These are phyloP conservation scores for Aspergillus luchuensis DNA, from an alignment of 2,329 filamentous ascomycete species.

Conservation along the genomic window DNA sequence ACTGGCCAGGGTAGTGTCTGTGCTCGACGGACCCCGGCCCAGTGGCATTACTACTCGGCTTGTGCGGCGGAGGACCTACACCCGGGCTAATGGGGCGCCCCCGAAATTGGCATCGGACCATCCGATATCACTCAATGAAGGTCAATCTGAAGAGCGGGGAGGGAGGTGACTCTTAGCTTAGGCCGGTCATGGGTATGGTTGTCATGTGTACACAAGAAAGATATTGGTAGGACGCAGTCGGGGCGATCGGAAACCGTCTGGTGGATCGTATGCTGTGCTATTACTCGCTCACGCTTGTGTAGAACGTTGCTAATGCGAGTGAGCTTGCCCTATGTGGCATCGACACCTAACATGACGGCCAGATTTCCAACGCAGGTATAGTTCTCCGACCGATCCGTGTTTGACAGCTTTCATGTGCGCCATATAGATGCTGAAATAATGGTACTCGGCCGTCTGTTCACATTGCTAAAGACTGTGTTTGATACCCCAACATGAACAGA, in stretches of 20 bases:
- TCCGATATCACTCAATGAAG: not conserved
- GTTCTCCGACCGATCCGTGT: constrained; percentile 8
- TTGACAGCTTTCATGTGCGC: constrained; percentile 4
- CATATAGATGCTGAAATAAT: not conserved
- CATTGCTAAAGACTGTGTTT: not conserved
- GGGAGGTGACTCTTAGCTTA: not conserved
- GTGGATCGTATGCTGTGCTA: not conserved
- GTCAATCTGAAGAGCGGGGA: not conserved
- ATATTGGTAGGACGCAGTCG: not conserved
- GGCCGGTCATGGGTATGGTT: not conserved
- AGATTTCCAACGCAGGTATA: not conserved
- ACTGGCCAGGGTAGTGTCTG: constrained; percentile 4
- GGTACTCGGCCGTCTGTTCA: not conserved
- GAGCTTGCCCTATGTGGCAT: constrained; percentile 2
- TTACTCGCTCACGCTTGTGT: not conserved
- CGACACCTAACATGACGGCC: not conserved
- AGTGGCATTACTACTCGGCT: constrained; percentile 8
- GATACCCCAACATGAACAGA: not conserved
- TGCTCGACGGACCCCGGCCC: constrained; percentile 6
- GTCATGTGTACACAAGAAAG: constrained; percentile 3
- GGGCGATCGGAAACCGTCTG: not conserved
- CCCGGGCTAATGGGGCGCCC: constrained; percentile 6
- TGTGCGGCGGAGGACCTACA: constrained; percentile 8
- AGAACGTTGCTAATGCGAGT: not conserved
- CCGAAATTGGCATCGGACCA: not conserved